Base-by-base conservation (phyloP, 768 basidiomycete species). In the Pholiota molesta region DNA sequence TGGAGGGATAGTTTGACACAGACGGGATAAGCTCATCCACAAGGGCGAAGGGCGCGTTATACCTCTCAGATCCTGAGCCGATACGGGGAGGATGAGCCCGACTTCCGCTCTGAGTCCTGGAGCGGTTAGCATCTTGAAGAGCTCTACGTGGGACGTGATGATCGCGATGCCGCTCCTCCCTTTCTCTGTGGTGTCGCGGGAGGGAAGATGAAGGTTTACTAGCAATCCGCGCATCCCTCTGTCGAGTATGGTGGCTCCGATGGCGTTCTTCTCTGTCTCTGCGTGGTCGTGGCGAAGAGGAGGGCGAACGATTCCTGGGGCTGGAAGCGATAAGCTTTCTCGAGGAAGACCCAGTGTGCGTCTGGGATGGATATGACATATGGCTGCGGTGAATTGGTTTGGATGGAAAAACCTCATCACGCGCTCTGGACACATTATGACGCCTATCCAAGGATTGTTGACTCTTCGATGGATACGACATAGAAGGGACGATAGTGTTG, bases 11-110 rank as follows among this genome's bases (percentile, higher is more conserved):
- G 35, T 1, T 29, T 8, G 37, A 23, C n/a, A 56, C 55, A 28
- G 29, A 31, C 14, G 55, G 55, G 35, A 56, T 44, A n/a, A 56
- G 55, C 55, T 53, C 52, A 11, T n/a, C 35, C 10, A 19, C 29
- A 10, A 53, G 52, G 11, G 52, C 10, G 31, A 31, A 35, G 9
- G 31, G 29, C 33, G 31, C 52, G n/a, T 53, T 33, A 17, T 21
- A 2, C 7, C 16, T 21, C 42, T 21, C 21, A 44, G 42, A 44
- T 4, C 2, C 21, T 16, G 9, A 19, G 42, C n/a, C 7, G 5
- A 11, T 2, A 44, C 21, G 42, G n/a, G 6, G 6, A 21, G n/a
- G 42, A 9, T 21, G 40, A 3, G 13, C 3, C 17, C 42, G 42
- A 44, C 42, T 16, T n/a, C 3, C 42, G 10, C 42, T 44, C 3